A percentile compares a stretch with the other conserved stretches of the same genome.
Conservation (phyloP, 2,329 filamentous ascomycete genomes). For the Pezicula rhizophila region DNA sequence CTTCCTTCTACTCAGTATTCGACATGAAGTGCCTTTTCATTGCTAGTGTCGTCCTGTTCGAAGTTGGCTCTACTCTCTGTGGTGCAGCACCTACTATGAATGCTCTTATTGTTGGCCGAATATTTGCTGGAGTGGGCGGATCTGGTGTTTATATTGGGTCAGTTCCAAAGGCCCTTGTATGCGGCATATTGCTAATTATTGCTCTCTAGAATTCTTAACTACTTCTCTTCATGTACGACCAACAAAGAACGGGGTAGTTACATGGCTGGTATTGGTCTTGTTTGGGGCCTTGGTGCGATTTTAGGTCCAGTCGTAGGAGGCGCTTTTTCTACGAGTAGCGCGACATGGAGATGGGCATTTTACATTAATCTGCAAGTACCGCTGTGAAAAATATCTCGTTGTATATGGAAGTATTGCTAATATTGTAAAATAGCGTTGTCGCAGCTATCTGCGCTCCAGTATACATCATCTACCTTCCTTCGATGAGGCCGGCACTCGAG, state of each 20-base stretch:
- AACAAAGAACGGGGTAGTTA: slow-evolving; percentile 27
- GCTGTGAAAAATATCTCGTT: too few species aligned
- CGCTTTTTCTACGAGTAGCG: slow-evolving; percentile 27
- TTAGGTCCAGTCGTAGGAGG: slow-evolving; percentile 33
- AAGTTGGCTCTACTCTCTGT: slow-evolving; percentile 23
- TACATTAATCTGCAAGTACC: slow-evolving; percentile 22
- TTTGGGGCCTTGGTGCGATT: slow-evolving; percentile 33
- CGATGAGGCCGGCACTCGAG: slow-evolving; percentile 1
- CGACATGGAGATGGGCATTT: slow-evolving; percentile 31
- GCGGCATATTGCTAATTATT: not conserved
- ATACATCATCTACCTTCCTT: slow-evolving; percentile 31
- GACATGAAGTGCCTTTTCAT: slow-evolving; percentile 20
- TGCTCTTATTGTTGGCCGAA: slow-evolving; percentile 39
- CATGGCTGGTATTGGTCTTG: slow-evolving; percentile 24
- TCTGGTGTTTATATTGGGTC: slow-evolving; percentile 35
- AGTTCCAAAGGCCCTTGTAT: not conserved
- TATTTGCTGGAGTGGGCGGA: slow-evolving; percentile 34
- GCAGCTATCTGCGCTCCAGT: slow-evolving; percentile 34
- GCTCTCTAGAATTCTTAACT: slow-evolving; percentile 16
- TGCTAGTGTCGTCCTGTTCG: slow-evolving; percentile 11
- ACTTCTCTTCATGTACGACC: slow-evolving; percentile 24
- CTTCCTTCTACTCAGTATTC: slow-evolving; percentile 16
- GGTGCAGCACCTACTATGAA: slow-evolving; percentile 25
- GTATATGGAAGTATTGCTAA: slow-evolving; percentile 27
- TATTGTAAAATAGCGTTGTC: slow-evolving; percentile 39